Conservation (phyloP, 2,329 filamentous ascomycete species). For the Hirsutella rhossiliensis region DNA sequence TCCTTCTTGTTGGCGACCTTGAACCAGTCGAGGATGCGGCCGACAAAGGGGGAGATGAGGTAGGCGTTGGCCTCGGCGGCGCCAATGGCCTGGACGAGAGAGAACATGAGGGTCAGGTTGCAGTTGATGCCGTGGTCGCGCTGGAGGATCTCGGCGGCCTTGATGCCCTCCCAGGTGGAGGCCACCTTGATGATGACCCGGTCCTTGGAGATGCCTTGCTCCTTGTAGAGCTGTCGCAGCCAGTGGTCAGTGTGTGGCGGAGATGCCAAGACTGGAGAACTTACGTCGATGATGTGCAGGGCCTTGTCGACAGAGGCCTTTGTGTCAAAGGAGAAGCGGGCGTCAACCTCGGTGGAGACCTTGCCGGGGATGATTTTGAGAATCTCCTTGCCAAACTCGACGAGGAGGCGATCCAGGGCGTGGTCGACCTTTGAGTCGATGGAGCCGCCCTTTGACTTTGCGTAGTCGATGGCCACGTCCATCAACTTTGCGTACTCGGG, state of each 20-base stretch:
- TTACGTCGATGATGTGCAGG: constrained; percentile 87
- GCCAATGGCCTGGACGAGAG: constrained; percentile 82
- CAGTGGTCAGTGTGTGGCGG: constrained; percentile 1
- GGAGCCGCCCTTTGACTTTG: constrained; percentile 60
- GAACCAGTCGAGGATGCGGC: constrained; percentile 99
- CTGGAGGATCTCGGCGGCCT: constrained; percentile 95
- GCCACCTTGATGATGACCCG: constrained; percentile 97
- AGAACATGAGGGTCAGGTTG: constrained; percentile 99
- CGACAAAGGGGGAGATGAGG: constrained; percentile 98
- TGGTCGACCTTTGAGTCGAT: constrained; percentile 77
- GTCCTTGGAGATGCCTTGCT: constrained; percentile 82
- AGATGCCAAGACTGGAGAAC: constrained; percentile 13
- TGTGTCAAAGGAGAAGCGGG: constrained; percentile 89
- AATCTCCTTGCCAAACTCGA: constrained; percentile 97
- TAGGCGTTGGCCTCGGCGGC: constrained; percentile 90
- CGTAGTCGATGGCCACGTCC: constrained; percentile 72
- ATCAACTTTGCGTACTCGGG: constrained; percentile 88
- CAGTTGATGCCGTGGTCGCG: constrained; percentile 91
- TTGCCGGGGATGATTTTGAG: constrained; percentile 94
- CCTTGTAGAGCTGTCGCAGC: constrained; percentile 71
- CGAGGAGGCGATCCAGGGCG: constrained; percentile 85
- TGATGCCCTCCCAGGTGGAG: constrained; percentile 98
- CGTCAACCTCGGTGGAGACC: constrained; percentile 98
- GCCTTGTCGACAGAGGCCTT: constrained; percentile 90
- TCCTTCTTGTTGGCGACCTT: constrained; percentile 94